Conservation (phyloP, 1,284 basidiomycete species). For the Sphaerobolus stellatus region DNA sequence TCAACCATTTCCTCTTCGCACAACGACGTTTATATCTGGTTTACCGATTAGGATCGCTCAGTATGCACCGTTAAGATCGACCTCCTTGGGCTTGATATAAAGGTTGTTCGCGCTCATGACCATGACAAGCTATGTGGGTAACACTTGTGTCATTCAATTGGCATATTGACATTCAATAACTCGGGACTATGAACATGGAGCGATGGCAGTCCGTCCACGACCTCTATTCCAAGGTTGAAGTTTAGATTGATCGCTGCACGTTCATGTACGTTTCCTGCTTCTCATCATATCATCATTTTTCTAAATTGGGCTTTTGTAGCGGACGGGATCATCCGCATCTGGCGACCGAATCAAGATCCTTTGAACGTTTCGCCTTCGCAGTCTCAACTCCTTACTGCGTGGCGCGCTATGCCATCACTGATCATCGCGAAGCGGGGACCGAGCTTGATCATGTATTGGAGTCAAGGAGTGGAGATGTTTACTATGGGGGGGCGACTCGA, state of each 20-base stretch:
- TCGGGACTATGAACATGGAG: constrained; percentile 78
- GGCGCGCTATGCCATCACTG: constrained; percentile 74
- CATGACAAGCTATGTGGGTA: constrained; percentile 80
- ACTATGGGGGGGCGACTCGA: constrained; percentile 90
- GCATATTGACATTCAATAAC: neutral
- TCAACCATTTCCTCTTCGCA: neutral
- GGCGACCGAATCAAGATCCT: constrained; percentile 66
- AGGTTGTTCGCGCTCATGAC: constrained; percentile 88
- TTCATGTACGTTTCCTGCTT: constrained; percentile 65
- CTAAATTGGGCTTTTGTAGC: no score
- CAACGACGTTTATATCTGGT: constrained; percentile 32
- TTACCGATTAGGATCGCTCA: constrained; percentile 72
- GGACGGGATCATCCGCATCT: constrained; percentile 90
- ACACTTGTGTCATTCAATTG: neutral
- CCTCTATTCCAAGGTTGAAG: constrained; percentile 84
- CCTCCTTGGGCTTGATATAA: constrained; percentile 91
- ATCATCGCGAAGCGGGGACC: constrained; percentile 60
- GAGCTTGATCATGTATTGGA: constrained; percentile 92
- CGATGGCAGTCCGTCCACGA: constrained; percentile 84
- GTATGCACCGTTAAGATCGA: constrained; percentile 78
- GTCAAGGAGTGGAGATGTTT: constrained; percentile 82
- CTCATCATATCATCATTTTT: constrained; percentile 5
- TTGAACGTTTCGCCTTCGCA: constrained; percentile 56
- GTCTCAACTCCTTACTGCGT: constrained; percentile 91
- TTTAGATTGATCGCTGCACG: constrained; percentile 89